phyloP scores from a whole-genome alignment of 2,329 filamentous ascomycete genomes.

The Pseudogymnoascus sp. region DNA sequence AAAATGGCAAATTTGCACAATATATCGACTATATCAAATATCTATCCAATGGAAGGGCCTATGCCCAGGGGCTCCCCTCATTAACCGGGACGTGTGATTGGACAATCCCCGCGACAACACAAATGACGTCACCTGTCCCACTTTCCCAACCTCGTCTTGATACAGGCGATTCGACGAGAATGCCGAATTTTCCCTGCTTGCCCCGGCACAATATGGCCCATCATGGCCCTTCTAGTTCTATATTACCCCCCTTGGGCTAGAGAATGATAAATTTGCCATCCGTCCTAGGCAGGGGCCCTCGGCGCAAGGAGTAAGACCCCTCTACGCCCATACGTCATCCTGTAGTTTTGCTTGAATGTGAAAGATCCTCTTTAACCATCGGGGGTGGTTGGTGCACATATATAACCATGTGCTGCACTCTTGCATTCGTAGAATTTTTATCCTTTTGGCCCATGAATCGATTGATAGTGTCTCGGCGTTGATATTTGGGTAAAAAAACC shows the following conservation, averaged over 20 bases:
- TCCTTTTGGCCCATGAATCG: neutral
- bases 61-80: neutral
- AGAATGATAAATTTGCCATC: neutral
- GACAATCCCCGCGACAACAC: neutral
- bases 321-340: neutral
- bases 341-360: neutral
- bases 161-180: neutral
- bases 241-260: neutral
- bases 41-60: neutral
- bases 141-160: slow-evolving; percentile 1
- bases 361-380: neutral
- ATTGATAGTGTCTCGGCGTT: neutral
- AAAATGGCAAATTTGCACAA: neutral
- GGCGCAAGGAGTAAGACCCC: neutral
- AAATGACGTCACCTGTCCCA: slow-evolving; percentile 1
- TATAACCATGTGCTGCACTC: neutral
- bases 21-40: neutral
- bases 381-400: neutral
- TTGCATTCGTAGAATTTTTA: neutral
- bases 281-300: neutral
- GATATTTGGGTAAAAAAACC: neutral
- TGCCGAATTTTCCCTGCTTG: neutral
- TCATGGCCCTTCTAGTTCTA: neutral
- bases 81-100: neutral
- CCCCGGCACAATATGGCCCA: neutral